Base-by-base conservation (phyloP, 2,329 filamentous ascomycete genomes). In the Fusarium longipes region DNA sequence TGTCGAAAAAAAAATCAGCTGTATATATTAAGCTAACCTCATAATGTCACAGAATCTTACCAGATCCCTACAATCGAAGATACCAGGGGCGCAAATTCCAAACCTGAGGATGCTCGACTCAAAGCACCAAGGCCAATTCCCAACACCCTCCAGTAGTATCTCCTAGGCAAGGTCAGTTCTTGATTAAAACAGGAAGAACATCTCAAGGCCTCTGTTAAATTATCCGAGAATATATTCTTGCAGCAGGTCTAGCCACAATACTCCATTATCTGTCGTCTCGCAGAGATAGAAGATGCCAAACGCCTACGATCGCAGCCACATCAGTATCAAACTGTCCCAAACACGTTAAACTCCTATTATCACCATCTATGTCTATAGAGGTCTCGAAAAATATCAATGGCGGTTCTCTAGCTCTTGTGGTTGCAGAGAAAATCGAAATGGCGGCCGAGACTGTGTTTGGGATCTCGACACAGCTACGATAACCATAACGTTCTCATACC, bases 351-450 rank as follows among this genome's bases (percentile, higher is more conserved):
- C 8, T 15, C 22, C 17, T 5, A 10, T 3, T 8, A 15, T 35
- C 4, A 14, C 1, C 2, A 35, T 18, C 11, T 18, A 3, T 5
- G 9, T 22, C 12, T 1, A 14, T 5, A 5, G 36, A 18, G 18
- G 30, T 12, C 20, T 35, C 8, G 8, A 10, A 15, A 35, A 11
- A 17, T 15, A 15, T 12, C 11, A 48, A 17, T 9, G 8, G 5
- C n/a, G 17, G 30, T 5, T 15, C 18, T 25, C 15, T 25, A 36
- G 17, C 9, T 48, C 12, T 48, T 48, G 30, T 48, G 45, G 45
- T 48, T 48, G 45, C 45, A 48, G 45, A 48, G 30, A 48, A 48
- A 48, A 36, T n/a, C 9, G 45, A 17, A 36, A 36, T 25, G 45
- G 45, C 32, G 32, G 40, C 9, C 24, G 29, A 43, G 15, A 17